phyloP scores from a whole-genome alignment of 441 rosid genomes.

The Manihot esculenta region DNA sequence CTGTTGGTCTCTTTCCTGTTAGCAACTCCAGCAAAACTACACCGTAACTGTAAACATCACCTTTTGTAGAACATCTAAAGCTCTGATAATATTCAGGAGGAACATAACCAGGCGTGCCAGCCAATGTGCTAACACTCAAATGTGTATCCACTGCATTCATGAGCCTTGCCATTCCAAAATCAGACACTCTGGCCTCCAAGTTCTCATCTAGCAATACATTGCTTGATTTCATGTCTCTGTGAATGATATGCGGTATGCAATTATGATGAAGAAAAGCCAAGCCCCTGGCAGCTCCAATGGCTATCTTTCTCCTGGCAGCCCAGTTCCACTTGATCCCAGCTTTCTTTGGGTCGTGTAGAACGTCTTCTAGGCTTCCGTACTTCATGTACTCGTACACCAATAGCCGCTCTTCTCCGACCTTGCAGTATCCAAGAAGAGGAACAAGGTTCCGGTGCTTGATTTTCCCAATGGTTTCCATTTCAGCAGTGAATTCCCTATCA shows the following conservation, averaged over 20 bases:
- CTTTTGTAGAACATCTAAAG: too few relatives aligned
- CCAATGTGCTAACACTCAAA: constrained; percentile 87
- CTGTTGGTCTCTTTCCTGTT: constrained; percentile 82
- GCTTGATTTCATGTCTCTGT: too few relatives aligned
- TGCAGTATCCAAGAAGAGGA: constrained; percentile 87
- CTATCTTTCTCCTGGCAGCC: constrained; percentile 31
- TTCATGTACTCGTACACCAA: constrained; percentile 89
- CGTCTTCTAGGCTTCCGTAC: constrained; percentile 86
- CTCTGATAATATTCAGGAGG: too few relatives aligned
- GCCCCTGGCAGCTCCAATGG: constrained; percentile 84
- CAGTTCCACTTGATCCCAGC: constrained; percentile 35
- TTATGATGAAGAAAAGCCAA: constrained; percentile 83
- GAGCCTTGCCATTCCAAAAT: constrained; percentile 92
- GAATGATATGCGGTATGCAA: constrained; percentile 12
- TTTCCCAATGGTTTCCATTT: constrained; percentile 59
- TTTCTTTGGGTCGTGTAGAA: constrained; percentile 62
- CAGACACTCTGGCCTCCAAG: constrained; percentile 64
- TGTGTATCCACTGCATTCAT: constrained; percentile 86
- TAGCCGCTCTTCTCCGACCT: constrained; percentile 82
- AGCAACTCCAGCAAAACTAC: too few relatives aligned
- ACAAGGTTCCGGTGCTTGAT: constrained; percentile 89
- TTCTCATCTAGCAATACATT: too few relatives aligned
- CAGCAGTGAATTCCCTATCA: constrained; percentile 52
- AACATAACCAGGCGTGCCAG: constrained; percentile 33
- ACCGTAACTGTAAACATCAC: too few relatives aligned